Evolutionary conservation across 176 grass and related monocot genomes (phyloP), one percentile per base, ranked within the genome.

Genomic region (Chloris gayana): DNA sequence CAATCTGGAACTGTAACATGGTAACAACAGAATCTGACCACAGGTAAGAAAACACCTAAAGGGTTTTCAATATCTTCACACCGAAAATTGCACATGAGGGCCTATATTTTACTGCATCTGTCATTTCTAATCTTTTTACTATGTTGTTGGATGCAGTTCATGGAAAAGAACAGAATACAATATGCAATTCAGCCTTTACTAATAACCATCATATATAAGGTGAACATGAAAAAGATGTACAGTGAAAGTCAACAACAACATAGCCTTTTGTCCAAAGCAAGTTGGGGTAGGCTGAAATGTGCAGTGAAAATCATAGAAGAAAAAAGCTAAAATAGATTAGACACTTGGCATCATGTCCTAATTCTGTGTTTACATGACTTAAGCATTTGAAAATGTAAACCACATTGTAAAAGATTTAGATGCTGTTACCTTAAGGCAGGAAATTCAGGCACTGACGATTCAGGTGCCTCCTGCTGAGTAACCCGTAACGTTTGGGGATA

Each of bases 381-480:
- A 17, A 71, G 3, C 30, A 69, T 44, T 45, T 78, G 53, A 70
- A 71, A 64, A 72, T 71, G 38, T 25, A 18, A n/a, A 67, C 17
- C 34, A 1, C 66, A 72, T 39, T 33, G 39, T 37, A 9, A 18
- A 77, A 32, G 0, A 21, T 80, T 22, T 27, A 75, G 63, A 54
- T 31, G 22, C 47, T 6, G 14, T 39, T 66, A 97, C 94, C 94
- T 94, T 80, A 94, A 80, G 46, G 78, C 66, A 74, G 91, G 64
- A 67, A 92, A 84, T 45, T 94, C 85, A 24, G 83, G 85, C 85
- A 53, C 50, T 49, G 93, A 86, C 61, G 85, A 83, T 63, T 93
- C 90, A 90, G 82, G 75, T 74, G 50, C 86, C 62, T 85, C 88
- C 41, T 87, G 73, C 31, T 86, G 86, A 68, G 86, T 67, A 87